These are phyloP conservation scores for Heterobasidion annosum DNA, from an alignment of 1,284 basidiomycete genomes.

Conservation along the genomic window DNA sequence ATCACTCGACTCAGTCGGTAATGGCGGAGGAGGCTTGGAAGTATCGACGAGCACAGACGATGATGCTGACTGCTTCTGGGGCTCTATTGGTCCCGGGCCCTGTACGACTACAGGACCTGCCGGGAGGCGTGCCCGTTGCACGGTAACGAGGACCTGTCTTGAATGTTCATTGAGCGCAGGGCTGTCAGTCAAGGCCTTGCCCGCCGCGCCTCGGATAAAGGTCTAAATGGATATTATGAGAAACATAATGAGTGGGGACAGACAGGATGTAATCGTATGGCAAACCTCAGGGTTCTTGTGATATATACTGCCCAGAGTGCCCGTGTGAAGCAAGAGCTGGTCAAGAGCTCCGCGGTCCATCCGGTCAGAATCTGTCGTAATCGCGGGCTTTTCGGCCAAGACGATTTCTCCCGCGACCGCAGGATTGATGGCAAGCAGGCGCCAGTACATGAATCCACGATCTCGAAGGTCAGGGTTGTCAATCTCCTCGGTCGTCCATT, in stretches of 20 bases:
- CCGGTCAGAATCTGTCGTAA: conserved; percentile 95
- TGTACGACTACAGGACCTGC: conserved; percentile 35
- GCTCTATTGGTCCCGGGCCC: conserved; percentile 64
- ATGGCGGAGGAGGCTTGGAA: conserved; percentile 14
- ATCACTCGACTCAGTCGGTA: conserved; percentile 14
- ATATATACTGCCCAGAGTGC: conserved; percentile 79
- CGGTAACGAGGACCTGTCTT: conserved; percentile 58
- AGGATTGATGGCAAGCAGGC: conserved; percentile 91
- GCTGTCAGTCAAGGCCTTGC: conserved; percentile 66
- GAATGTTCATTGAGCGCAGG: conserved; percentile 73
- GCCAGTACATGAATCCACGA: conserved; percentile 99
- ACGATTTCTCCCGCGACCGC: conserved; percentile 86
- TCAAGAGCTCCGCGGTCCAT: conserved; percentile 96
- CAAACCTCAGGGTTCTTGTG: conserved; percentile 83
- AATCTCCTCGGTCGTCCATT: conserved; percentile 95
- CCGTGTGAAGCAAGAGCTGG: conserved; percentile 76
- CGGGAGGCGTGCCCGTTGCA: conserved; percentile 43
- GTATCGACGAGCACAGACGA: conserved; percentile 5
- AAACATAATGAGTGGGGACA: conserved; percentile 1
- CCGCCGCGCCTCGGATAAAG: conserved; percentile 73
- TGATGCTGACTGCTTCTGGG: conserved; percentile 13
- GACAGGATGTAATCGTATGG: conserved; percentile 4
- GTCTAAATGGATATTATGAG: conserved; percentile 36
- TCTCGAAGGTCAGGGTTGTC: conserved; percentile 97
- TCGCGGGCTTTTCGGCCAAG: conserved; percentile 90